phyloP scores from a whole-genome alignment of 805 yeast species.

The Lachancea dasiensis region DNA sequence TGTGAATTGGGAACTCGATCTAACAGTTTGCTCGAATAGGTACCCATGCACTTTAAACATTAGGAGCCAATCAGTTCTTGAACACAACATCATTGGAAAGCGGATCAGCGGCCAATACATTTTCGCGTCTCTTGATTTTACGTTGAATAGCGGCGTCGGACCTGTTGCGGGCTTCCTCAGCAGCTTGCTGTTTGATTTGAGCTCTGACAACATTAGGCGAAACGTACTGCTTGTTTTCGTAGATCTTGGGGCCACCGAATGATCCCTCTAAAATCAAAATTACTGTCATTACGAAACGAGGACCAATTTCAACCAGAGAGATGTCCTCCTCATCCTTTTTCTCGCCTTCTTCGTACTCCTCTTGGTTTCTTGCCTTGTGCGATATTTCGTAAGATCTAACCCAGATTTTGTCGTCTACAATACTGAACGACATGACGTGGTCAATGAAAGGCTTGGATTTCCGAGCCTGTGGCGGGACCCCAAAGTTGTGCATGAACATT shows the following conservation, averaged over 20 bases:
- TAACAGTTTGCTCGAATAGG: too few relatives aligned
- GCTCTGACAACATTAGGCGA: constrained; percentile 95
- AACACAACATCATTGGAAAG: constrained; percentile 72
- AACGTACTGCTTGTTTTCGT: constrained; percentile 93
- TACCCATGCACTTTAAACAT: too few relatives aligned
- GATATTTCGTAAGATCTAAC: constrained; percentile 88
- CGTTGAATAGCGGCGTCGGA: constrained; percentile 72
- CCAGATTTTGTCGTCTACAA: constrained; percentile 94
- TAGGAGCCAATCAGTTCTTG: constrained; percentile 39
- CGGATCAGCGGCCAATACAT: constrained; percentile 73
- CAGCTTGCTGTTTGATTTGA: constrained; percentile 72
- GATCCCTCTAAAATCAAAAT: constrained; percentile 93
- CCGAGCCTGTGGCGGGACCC: constrained; percentile 92
- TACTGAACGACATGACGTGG: constrained; percentile 88
- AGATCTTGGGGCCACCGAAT: constrained; percentile 95
- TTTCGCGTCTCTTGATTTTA: constrained; percentile 70
- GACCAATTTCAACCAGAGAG: constrained; percentile 90
- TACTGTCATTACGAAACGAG: constrained; percentile 87
- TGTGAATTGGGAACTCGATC: too few relatives aligned
- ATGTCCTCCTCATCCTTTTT: constrained; percentile 45
- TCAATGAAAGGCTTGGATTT: constrained; percentile 92
- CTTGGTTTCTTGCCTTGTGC: constrained; percentile 47
- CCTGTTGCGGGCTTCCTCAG: constrained; percentile 70
- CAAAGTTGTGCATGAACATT: constrained; percentile 73
- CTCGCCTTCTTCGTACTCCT: constrained; percentile 44